Conservation (phyloP, 345 rosid species). For the Stellera chamaejasme region DNA sequence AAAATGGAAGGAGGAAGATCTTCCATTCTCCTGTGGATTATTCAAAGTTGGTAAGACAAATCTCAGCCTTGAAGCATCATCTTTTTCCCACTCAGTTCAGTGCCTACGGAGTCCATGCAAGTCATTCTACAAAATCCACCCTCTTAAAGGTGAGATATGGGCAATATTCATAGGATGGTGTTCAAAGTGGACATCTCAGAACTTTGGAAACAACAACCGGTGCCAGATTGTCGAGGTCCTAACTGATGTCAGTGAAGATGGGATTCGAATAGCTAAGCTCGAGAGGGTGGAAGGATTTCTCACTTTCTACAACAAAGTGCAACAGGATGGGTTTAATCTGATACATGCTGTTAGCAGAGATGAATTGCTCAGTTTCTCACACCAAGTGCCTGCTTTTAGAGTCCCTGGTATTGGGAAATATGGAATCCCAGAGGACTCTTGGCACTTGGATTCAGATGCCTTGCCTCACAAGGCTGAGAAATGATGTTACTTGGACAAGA, state of each 20-base stretch:
- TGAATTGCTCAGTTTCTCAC: constrained; percentile 17
- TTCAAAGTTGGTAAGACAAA: constrained; percentile 7
- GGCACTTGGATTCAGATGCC: constrained; percentile 23
- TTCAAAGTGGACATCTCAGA: constrained; percentile 1
- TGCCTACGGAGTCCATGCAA: neutral
- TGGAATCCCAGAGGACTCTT: constrained; percentile 16
- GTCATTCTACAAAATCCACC: constrained; percentile 13
- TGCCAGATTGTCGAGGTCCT: constrained; percentile 15
- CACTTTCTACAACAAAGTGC: constrained; percentile 10
- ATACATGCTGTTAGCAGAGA: constrained; percentile 4
- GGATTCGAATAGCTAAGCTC: constrained; percentile 6
- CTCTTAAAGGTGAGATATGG: constrained; percentile 20
- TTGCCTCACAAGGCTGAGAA: constrained; percentile 4
- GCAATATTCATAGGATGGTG: constrained; percentile 15
- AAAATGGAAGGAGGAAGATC: constrained; percentile 4
- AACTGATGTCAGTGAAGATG: constrained; percentile 9
- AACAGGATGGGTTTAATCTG: constrained; percentile 13
- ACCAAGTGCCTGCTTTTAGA: constrained; percentile 18
- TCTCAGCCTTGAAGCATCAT: constrained; percentile 5
- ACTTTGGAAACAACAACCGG: neutral
- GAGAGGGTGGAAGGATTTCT: constrained; percentile 14
- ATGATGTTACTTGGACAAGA: neutral
- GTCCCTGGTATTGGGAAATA: constrained; percentile 14
- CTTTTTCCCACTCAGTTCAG: constrained; percentile 8
- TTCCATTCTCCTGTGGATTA: constrained; percentile 13